A percentile compares a stretch with the other conserved stretches of the same genome.
phyloP scores from a whole-genome alignment of 1,284 basidiomycete species.

The Vanrija pseudolonga region DNA sequence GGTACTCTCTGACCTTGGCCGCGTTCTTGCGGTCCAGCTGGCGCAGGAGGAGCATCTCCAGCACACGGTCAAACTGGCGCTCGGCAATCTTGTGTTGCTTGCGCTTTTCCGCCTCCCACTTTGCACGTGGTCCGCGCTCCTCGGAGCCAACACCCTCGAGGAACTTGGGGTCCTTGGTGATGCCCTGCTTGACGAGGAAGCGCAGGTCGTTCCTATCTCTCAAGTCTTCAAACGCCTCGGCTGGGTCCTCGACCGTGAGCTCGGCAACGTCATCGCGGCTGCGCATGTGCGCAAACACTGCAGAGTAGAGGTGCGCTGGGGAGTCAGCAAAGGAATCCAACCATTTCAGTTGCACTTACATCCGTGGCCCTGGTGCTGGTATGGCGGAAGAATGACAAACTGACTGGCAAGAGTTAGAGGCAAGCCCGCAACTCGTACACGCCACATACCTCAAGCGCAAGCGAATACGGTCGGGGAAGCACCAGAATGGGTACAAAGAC shows the following conservation, averaged over 20 bases:
- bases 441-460: conserved; percentile 69
- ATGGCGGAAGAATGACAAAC: conserved; percentile 89
- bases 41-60: conserved; percentile 85
- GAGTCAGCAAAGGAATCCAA: neutral
- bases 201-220: conserved; percentile 86
- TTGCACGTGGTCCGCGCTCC: conserved; percentile 23
- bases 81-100: conserved; percentile 83
- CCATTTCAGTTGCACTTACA: conserved; percentile 56
- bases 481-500: conserved; percentile 88
- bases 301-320: conserved; percentile 77
- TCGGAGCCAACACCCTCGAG: conserved; percentile 29
- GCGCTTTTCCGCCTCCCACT: conserved; percentile 77
- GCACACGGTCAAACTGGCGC: conserved; percentile 86
- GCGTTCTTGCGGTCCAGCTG: conserved; percentile 64
- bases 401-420: conserved; percentile 56
- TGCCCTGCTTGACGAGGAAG: conserved; percentile 56
- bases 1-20: conserved; percentile 61
- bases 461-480: conserved; percentile 81
- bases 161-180: conserved; percentile 36
- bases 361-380: conserved; percentile 84
- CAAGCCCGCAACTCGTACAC: neutral
- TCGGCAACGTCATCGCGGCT: conserved; percentile 69
- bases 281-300: conserved; percentile 76
- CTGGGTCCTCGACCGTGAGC: conserved; percentile 94
- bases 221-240: conserved; percentile 69